Evolutionary conservation across 2,329 filamentous ascomycete genomes (phyloP).

Genomic region (Stenocarpella maydis): DNA sequence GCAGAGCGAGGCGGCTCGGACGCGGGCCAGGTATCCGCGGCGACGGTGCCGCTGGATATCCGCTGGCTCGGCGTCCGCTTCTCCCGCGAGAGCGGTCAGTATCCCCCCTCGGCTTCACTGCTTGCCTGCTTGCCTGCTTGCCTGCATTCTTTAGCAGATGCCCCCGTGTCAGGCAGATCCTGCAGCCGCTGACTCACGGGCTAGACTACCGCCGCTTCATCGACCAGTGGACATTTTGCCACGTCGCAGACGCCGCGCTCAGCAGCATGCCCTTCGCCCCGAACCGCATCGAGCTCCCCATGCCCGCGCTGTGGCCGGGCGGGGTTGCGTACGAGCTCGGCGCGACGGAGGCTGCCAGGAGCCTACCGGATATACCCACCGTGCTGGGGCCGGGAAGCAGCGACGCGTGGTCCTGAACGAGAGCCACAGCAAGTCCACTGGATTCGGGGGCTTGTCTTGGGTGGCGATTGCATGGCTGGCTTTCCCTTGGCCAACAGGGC

Average conservation of each 20-base stretch:
- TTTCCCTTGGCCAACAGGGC: too few relatives aligned
- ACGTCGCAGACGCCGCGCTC: constrained; percentile 56
- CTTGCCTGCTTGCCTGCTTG: not conserved
- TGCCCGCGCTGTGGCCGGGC: constrained; percentile 52
- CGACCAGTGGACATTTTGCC: constrained; percentile 55
- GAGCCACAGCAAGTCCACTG: not conserved
- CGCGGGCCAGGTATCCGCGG: constrained; percentile 16
- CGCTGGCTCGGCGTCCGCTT: constrained; percentile 60
- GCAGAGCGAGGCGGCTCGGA: constrained; percentile 28
- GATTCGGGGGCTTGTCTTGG: not conserved
- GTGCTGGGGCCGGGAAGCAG: constrained; percentile 41
- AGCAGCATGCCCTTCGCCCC: constrained; percentile 55
- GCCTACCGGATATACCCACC: constrained; percentile 40
- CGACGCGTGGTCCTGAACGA: not conserved
- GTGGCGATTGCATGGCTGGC: not conserved
- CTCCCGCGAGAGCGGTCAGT: constrained; percentile 55
- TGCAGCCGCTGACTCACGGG: constrained; percentile 3
- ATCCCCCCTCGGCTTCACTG: not conserved
- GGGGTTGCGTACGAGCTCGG: constrained; percentile 35
- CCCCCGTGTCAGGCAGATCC: not conserved
- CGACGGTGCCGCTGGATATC: constrained; percentile 47
- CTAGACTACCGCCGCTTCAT: constrained; percentile 57
- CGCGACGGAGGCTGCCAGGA: constrained; percentile 3
- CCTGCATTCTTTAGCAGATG: not conserved
- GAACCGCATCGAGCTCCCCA: constrained; percentile 56